Evolutionary conservation across 306 rosid species (phyloP).

Genomic region (Vigna angularis): DNA sequence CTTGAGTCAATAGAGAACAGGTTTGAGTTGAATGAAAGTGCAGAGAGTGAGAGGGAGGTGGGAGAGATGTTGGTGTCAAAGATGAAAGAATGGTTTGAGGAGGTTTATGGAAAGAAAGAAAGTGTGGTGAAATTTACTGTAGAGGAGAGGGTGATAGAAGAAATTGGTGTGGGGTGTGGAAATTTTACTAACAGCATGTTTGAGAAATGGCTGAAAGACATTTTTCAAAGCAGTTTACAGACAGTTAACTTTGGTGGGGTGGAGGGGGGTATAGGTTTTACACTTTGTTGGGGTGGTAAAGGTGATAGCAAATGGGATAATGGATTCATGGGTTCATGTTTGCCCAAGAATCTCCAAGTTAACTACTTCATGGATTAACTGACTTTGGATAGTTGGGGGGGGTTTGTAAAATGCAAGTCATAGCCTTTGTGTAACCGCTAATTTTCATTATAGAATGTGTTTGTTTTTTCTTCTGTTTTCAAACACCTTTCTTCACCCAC

Average conservation of each 20-base stretch:
- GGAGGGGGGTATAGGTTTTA: conserved; percentile 73
- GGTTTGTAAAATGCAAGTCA: conserved; percentile 51
- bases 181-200: conserved; percentile 79
- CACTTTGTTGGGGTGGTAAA: conserved; percentile 86
- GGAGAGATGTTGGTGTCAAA: conserved; percentile 57
- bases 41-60: conserved; percentile 55
- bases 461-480: conserved; percentile 45
- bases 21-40: conserved; percentile 61
- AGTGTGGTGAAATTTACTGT: conserved; percentile 61
- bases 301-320: conserved; percentile 66
- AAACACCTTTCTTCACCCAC: background rate
- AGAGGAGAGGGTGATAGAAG: conserved; percentile 78
- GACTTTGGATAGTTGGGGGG: conserved; percentile 44
- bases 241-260: conserved; percentile 63
- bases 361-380: conserved; percentile 65
- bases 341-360: conserved; percentile 79
- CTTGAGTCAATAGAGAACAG: conserved; percentile 60
- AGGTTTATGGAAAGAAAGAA: conserved; percentile 50
- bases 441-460: conserved; percentile 64
- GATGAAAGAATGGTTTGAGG: conserved; percentile 64
- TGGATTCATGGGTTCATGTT: conserved; percentile 80
- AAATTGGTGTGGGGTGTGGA: conserved; percentile 66
- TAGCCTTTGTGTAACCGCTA: conserved; percentile 68
- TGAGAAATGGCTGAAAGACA: conserved; percentile 90
- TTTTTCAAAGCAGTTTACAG: conserved; percentile 74